These are phyloP conservation scores for Rhododendron henanense DNA, from an alignment of 148 eudicot genomes.

Conservation along the genomic window DNA sequence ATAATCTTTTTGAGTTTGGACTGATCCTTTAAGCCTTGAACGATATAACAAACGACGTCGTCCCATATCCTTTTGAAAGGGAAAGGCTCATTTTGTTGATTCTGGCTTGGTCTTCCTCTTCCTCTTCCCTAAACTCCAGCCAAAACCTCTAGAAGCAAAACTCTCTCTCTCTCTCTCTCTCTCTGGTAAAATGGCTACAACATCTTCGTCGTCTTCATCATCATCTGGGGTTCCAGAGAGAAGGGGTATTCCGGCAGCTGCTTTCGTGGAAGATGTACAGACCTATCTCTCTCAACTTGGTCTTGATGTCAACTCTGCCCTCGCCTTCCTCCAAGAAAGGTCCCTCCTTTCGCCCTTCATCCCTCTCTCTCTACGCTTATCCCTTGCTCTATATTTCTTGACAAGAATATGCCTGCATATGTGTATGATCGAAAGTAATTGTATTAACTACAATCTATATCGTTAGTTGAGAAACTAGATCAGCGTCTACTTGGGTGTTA, in stretches of 20 bases:
- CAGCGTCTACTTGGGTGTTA: background rate
- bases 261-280: constrained; percentile 74
- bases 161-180: background rate
- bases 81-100: no score
- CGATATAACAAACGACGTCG: no score
- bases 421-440: background rate
- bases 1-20: no score
- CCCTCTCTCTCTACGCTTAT: background rate
- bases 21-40: no score
- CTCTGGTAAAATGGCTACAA: constrained; percentile 23
- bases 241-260: constrained; percentile 76
- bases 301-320: constrained; percentile 76
- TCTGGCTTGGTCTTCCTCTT: background rate
- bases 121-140: background rate
- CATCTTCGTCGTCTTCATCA: constrained; percentile 12
- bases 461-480: constrained; percentile 11
- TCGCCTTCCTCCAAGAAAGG: constrained; percentile 86
- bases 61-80: no score
- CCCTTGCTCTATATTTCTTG: background rate
- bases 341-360: constrained; percentile 18
- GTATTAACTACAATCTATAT: background rate
- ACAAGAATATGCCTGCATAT: background rate
- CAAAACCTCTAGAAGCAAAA: background rate
- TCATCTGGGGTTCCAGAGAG: constrained; percentile 36
- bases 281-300: constrained; percentile 53